Evolutionary conservation across 2,329 filamentous ascomycete species (phyloP).

Genomic region (Claviceps sorghi): DNA sequence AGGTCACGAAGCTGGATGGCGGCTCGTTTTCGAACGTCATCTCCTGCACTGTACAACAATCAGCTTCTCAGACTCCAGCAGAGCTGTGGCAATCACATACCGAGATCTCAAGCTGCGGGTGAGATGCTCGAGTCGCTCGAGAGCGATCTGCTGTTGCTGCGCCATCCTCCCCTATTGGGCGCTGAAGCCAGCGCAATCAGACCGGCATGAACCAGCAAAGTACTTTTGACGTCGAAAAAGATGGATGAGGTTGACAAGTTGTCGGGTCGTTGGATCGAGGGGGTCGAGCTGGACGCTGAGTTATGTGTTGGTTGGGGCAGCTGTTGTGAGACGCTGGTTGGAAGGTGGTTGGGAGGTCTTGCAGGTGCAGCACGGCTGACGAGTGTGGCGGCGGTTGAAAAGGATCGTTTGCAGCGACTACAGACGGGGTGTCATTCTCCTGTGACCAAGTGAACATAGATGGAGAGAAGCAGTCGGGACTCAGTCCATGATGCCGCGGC

Average conservation of each 20-base stretch:
- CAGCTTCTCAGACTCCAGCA: slow-evolving; percentile 7
- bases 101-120: slow-evolving; percentile 41
- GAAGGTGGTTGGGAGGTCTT: slow-evolving; percentile 4
- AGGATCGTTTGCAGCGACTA: neutral
- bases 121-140: slow-evolving; percentile 40
- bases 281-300: neutral
- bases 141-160: slow-evolving; percentile 36
- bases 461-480: neutral
- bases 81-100: slow-evolving; percentile 20
- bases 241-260: neutral
- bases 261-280: neutral
- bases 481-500: neutral
- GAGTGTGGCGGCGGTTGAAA: slow-evolving; percentile 2
- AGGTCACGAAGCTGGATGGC: slow-evolving; percentile 41
- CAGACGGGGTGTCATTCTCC: neutral
- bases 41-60: slow-evolving; percentile 17
- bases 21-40: slow-evolving; percentile 38
- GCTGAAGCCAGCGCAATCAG: slow-evolving; percentile 11
- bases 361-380: slow-evolving; percentile 1
- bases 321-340: neutral
- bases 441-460: neutral
- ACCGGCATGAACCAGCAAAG: slow-evolving; percentile 14
- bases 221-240: neutral
- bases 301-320: neutral
- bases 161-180: slow-evolving; percentile 21